A percentile compares a stretch with the other conserved stretches of the same genome.
Conservation (phyloP, 1,284 basidiomycete genomes). For the Puccinia polysora region DNA sequence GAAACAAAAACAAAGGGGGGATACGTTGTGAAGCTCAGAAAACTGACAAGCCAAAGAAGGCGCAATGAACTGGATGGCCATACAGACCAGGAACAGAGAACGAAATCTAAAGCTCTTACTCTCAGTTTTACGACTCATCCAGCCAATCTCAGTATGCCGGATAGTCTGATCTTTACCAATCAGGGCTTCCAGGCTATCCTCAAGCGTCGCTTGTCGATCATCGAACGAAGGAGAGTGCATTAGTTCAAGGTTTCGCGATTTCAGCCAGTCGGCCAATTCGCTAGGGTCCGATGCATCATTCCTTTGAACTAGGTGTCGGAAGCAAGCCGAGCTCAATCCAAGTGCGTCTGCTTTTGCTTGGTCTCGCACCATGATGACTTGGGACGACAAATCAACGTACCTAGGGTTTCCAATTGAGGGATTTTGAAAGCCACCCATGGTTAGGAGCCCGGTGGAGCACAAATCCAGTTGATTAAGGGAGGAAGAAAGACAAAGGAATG, state of each 20-base stretch:
- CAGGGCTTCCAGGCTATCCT: constrained; percentile 7
- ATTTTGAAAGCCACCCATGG: background rate
- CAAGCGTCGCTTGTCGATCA: background rate
- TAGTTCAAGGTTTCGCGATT: background rate
- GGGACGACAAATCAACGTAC: constrained; percentile 19
- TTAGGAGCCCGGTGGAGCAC: too few species aligned
- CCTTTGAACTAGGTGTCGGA: background rate
- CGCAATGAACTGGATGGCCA: too few species aligned
- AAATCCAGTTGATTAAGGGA: background rate
- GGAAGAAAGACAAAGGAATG: background rate
- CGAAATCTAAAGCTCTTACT: too few species aligned
- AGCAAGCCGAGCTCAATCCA: background rate
- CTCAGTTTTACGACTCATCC: constrained; percentile 37
- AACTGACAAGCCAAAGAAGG: too few species aligned
- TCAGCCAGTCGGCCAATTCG: background rate
- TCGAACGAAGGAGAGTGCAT: background rate
- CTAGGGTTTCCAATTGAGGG: background rate
- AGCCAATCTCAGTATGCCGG: constrained; percentile 25
- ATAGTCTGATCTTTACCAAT: constrained; percentile 14
- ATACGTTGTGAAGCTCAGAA: too few species aligned
- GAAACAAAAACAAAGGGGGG: background rate
- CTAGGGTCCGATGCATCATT: too few species aligned
- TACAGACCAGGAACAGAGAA: too few species aligned
- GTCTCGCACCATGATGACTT: constrained; percentile 3
- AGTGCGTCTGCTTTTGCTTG: too few species aligned